Conservation (phyloP, 2,329 filamentous ascomycete species). For the Diplocarpon mali region DNA sequence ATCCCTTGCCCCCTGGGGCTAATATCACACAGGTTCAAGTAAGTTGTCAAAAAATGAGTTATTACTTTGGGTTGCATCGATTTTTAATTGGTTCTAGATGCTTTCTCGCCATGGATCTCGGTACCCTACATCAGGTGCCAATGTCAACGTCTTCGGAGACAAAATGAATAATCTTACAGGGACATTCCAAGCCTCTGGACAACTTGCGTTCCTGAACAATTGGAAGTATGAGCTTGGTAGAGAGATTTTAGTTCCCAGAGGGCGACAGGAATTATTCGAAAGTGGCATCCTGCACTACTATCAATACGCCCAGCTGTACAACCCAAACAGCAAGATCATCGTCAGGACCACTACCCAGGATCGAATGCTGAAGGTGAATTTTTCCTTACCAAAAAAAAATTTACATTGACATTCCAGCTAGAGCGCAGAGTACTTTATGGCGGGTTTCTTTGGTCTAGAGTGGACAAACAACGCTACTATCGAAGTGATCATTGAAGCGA, state of each 20-base stretch:
- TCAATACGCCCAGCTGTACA: slow-evolving; percentile 44
- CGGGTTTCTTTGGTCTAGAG: slow-evolving; percentile 66
- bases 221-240: slow-evolving; percentile 60
- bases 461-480: slow-evolving; percentile 64
- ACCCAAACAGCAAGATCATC: slow-evolving; percentile 61
- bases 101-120: slow-evolving; percentile 62
- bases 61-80: slow-evolving; percentile 39
- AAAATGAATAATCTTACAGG: slow-evolving; percentile 45
- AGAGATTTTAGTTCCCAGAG: slow-evolving; percentile 62
- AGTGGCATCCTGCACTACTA: slow-evolving; percentile 62
- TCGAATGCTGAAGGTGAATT: slow-evolving; percentile 54
- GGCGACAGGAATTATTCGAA: slow-evolving; percentile 62
- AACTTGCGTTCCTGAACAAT: slow-evolving; percentile 53
- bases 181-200: slow-evolving; percentile 44
- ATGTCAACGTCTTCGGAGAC: slow-evolving; percentile 42
- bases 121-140: slow-evolving; percentile 54
- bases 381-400: not conserved
- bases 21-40: slow-evolving; percentile 56
- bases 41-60: slow-evolving; percentile 5
- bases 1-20: slow-evolving; percentile 52
- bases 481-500: slow-evolving; percentile 58
- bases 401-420: slow-evolving; percentile 8
- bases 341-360: slow-evolving; percentile 66
- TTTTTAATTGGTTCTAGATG: slow-evolving; percentile 37
- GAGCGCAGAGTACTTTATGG: slow-evolving; percentile 62